phyloP scores from a whole-genome alignment of 2,329 filamentous ascomycete genomes.

The Paramyrothecium roridum region DNA sequence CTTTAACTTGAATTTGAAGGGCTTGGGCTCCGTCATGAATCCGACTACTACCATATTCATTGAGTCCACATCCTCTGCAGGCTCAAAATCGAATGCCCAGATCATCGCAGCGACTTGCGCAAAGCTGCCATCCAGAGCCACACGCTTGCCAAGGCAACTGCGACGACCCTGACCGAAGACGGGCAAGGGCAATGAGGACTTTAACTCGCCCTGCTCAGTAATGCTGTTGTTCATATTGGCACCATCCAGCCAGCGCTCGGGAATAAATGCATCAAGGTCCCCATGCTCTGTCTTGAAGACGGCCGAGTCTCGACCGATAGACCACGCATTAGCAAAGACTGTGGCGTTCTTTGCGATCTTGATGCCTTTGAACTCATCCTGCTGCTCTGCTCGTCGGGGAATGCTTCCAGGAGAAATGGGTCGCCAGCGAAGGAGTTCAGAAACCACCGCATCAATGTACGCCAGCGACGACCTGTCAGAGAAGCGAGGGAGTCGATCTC shows the following conservation, averaged over 20 bases:
- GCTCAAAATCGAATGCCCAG: slow-evolving; percentile 43
- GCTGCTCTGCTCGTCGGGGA: slow-evolving; percentile 25
- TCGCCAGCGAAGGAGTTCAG: slow-evolving; percentile 4
- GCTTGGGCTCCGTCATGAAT: slow-evolving; percentile 6
- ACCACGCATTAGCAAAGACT: slow-evolving; percentile 38
- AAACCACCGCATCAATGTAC: slow-evolving; percentile 1
- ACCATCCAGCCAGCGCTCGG: no score
- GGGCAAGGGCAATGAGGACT: neutral
- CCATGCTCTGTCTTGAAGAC: slow-evolving; percentile 31
- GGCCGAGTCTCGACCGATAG: slow-evolving; percentile 26
- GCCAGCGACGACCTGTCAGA: neutral
- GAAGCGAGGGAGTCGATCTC: no score
- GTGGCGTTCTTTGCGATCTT: slow-evolving; percentile 27
- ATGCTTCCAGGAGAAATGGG: slow-evolving; percentile 4
- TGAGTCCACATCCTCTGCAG: slow-evolving; percentile 10
- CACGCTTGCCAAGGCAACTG: slow-evolving; percentile 30
- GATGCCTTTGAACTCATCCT: slow-evolving; percentile 21
- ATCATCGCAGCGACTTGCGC: slow-evolving; percentile 30
- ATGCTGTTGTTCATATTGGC: neutral
- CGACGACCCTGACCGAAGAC: slow-evolving; percentile 4
- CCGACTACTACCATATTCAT: slow-evolving; percentile 5
- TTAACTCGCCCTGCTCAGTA: neutral
- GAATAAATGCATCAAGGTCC: slow-evolving; percentile 9
- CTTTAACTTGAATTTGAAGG: slow-evolving; percentile 5
- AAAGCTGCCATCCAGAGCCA: slow-evolving; percentile 36